Evolutionary conservation across 208 protist genomes (phyloP).

Genomic region (Wallacemonas collosoma): DNA sequence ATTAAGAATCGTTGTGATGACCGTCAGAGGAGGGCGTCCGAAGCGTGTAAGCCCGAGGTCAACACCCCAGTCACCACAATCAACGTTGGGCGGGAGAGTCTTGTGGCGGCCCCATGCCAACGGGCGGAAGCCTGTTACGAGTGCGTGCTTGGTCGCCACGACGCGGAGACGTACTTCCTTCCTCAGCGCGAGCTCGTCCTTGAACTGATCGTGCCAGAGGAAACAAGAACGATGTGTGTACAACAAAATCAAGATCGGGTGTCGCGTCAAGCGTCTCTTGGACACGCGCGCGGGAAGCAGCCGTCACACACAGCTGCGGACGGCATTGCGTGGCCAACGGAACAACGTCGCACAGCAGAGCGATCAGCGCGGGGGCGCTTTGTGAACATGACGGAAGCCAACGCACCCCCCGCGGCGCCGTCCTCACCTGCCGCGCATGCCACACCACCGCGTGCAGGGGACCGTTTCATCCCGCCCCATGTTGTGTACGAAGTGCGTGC

Average conservation of each 20-base stretch:
- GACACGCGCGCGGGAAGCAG: slow-evolving; percentile 22
- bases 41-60: no score
- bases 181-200: slow-evolving; percentile 82
- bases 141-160: slow-evolving; percentile 38
- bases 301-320: not conserved
- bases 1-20: no score
- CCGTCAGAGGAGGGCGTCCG: no score
- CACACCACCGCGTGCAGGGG: not conserved
- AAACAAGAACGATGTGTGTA: slow-evolving; percentile 44
- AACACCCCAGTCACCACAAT: no score
- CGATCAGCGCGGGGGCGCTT: slow-evolving; percentile 34
- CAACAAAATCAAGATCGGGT: slow-evolving; percentile 60
- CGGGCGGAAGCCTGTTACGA: not conserved
- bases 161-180: slow-evolving; percentile 75
- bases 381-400: slow-evolving; percentile 36
- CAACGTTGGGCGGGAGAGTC: no score
- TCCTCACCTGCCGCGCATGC: not conserved
- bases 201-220: slow-evolving; percentile 48
- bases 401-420: slow-evolving; percentile 17
- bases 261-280: slow-evolving; percentile 39
- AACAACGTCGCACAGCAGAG: slow-evolving; percentile 38
- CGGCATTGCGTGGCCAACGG: slow-evolving; percentile 30
- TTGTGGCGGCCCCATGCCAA: not conserved
- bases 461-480: not conserved
- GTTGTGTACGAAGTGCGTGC: slow-evolving; percentile 66